These are phyloP conservation scores for Mucor mucedo DNA, from an alignment of 371 early-diverging fungal species.

Conservation along the genomic window DNA sequence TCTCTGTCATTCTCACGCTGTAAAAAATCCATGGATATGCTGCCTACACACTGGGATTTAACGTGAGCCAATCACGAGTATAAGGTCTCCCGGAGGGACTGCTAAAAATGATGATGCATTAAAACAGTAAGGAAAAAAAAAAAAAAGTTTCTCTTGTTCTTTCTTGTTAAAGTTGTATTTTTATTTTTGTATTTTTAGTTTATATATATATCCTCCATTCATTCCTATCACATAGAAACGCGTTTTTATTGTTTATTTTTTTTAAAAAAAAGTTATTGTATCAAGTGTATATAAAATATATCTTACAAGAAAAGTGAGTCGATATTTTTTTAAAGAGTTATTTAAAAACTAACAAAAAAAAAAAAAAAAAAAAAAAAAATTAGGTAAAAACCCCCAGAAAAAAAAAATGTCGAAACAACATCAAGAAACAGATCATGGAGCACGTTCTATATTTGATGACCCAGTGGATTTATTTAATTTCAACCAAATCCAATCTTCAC, in stretches of 20 bases:
- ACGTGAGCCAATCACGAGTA: not conserved
- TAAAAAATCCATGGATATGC: too few species aligned
- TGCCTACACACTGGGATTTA: too few species aligned
- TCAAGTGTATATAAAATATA: not conserved
- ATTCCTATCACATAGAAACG: not conserved
- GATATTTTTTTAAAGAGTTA: too few species aligned
- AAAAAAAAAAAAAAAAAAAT: not conserved
- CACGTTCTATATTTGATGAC: constrained; percentile 20
- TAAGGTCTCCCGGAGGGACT: too few species aligned
- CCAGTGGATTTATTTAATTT: constrained; percentile 23
- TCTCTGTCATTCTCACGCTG: too few species aligned
- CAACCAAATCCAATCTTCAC: constrained; percentile 15
- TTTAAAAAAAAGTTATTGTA: too few species aligned
- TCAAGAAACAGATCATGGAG: constrained; percentile 6
- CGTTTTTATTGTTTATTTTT: not conserved
- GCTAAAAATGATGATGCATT: too few species aligned
- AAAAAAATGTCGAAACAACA: constrained; percentile 7
- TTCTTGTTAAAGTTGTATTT: not conserved
- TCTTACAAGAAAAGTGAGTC: not conserved
- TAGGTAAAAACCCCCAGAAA: not conserved
- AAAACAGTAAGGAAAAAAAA: not conserved
- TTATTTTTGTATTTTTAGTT: not conserved
- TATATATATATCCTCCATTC: not conserved
- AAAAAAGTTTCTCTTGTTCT: not conserved
- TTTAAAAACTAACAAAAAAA: not conserved